Evolutionary conservation across 2,329 filamentous ascomycete genomes (phyloP), one percentile per base, ranked within the genome.

Genomic region (Cladosporium sp.): DNA sequence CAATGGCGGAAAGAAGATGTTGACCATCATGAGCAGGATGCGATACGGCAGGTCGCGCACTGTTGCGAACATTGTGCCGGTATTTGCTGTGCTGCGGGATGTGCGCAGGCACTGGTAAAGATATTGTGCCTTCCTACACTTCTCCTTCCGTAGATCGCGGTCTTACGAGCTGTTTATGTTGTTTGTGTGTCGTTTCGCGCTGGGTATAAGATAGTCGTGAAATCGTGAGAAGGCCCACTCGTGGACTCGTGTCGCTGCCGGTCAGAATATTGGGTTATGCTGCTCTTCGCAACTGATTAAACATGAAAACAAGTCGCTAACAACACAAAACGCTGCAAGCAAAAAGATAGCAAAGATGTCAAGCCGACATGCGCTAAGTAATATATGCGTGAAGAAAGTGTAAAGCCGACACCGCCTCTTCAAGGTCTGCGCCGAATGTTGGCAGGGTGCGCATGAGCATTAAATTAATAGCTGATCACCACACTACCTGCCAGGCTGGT

Each of bases 1-100:
- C 4, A 78, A 66, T 0, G 78, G 78, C 4, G 78, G 78, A 64
- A 79, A 80, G 71, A 80, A 72, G 62, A 80, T 72, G 71, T 80
- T 80, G 68, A 79, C 70, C 56, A 73, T 58, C 36, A 73, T 74
- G 54, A 79, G 72, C 65, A 72, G 65, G 60, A 78, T 66, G 39
- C 77, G 76, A 65, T 77, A 77, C 60, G 74, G 49, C 36, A 71
- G 26, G 18, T 54, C 67, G 28, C 67, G 61, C 57, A 71, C 67
- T 39, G 48, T 67, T 49, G 43, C 25, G 25, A 63, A 56, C 49
- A 63, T 63, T 10, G 36, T 32, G 60, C 16, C 30, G 28, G 14
- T 21, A 18, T 1, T 34, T 8, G 18, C 3, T 59, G 36, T 30
- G 57, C 39, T 46, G 39, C n/a, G 39, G 16, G 3, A 23, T 46